Evolutionary conservation across 768 basidiomycete species (phyloP), one percentile per base, ranked within the genome.

Genomic region (Kondoa malvinella): DNA sequence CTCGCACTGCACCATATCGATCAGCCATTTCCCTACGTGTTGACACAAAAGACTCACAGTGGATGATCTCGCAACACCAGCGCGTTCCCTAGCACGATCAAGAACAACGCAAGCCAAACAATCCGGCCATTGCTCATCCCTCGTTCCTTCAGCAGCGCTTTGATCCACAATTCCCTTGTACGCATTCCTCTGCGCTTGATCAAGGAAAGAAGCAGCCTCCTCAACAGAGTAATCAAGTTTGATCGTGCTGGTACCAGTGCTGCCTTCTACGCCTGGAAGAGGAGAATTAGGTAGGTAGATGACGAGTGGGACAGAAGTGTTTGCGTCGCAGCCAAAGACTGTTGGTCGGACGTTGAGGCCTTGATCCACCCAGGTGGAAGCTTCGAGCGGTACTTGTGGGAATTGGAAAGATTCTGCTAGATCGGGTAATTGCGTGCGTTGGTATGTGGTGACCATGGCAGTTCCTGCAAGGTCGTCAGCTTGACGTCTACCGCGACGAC

Each of bases 241-340:
- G 74, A 85, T 83, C 29, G 86, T 84, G 14, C 71, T 72, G 78
- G 70, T 76, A 86, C 86, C 88, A 84, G 83, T 80, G 8, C 78
- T 86, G 66, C 81, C 74, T 67, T 79, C 80, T 27, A 85, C 86
- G 66, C 80, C 17, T 2, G 27, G n/a, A 33, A 65, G 57, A n/a
- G 87, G 86, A 26, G 62, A 50, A 74, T 86, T 87, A 3, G 89
- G 88, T 4, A 89, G 78, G 73, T 87, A 88, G 57, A 89, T 81
- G 31, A 70, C 60, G 4, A 68, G 56, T 2, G 57, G 62, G 56
- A 69, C 29, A 2, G 30, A 75, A 59, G 80, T 74, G 1, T 66
- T 74, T 17, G 84, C 82, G 72, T 86, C 77, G 74, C 88, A 89
- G 1, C 88, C 89, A 77, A 88, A 89, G 78, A 90, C 88, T 0